phyloP scores from a whole-genome alignment of 2,329 filamentous ascomycete species.

The Pyrenophora seminiperda region DNA sequence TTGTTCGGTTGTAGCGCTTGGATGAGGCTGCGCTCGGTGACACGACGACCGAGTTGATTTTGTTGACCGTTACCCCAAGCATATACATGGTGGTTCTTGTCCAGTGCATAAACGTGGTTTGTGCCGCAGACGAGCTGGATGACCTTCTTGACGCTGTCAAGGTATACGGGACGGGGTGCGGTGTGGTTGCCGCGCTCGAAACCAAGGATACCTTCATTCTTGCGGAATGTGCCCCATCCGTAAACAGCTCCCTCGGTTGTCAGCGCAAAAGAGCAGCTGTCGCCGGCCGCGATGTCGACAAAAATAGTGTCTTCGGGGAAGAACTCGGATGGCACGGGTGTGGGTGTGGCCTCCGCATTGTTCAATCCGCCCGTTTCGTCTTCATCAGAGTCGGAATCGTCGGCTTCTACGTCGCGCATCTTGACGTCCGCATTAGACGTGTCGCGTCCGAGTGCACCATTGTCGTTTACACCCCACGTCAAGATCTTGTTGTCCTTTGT shows the following conservation, averaged over 20 bases:
- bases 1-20: constrained; percentile 62
- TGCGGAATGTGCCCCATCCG: constrained; percentile 82
- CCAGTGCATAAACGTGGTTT: constrained; percentile 73
- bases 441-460: constrained; percentile 77
- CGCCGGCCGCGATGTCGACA: constrained; percentile 71
- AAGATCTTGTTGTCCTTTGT: constrained; percentile 81
- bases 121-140: constrained; percentile 67
- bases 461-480: constrained; percentile 88
- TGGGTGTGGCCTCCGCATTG: constrained; percentile 72
- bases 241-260: constrained; percentile 78
- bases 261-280: constrained; percentile 76
- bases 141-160: constrained; percentile 70
- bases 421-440: constrained; percentile 69
- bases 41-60: constrained; percentile 69
- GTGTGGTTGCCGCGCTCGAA: constrained; percentile 58
- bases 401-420: constrained; percentile 57
- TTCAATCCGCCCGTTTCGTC: constrained; percentile 70
- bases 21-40: constrained; percentile 63
- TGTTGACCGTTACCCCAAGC: constrained; percentile 77
- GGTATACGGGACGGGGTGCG: constrained; percentile 55
- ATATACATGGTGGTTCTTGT: constrained; percentile 66
- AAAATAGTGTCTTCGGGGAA: constrained; percentile 68
- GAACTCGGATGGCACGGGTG: constrained; percentile 58
- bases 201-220: constrained; percentile 69
- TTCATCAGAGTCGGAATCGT: constrained; percentile 55